Evolutionary conservation across 805 yeast species (phyloP), one percentile per base, ranked within the genome.

Genomic region (Starmerella stigmatis): DNA sequence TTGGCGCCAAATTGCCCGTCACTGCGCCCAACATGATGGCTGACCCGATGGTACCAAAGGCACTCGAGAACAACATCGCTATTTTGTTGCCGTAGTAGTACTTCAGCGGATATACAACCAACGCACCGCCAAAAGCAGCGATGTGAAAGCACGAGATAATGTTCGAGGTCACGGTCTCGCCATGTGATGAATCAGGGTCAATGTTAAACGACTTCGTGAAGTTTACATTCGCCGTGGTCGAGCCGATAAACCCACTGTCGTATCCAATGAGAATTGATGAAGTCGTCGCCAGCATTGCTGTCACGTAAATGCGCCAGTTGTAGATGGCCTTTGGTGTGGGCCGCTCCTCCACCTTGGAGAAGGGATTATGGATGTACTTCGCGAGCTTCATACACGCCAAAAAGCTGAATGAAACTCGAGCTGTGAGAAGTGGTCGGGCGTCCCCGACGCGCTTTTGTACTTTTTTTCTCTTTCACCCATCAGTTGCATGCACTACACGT

Each of bases 121-220:
- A 34, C 7, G 47, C 47, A 10, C 47, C 47, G n/a, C 47, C 47
- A 21, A 44, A 44, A 5, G 47, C 47, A n/a, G 31, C 47, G 19
- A 44, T 44, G 31, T 44, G 47, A 28, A 44, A 44, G 27, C 47
- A 44, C 5, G 47, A 38, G 23, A 44, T 44, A 29, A 44, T 26
- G 32, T 44, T 44, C 6, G 47, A 44, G 9, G 37, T 26, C 15
- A 44, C 35, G 16, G 47, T 44, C n/a, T 38, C 15, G 17, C 47
- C 47, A 13, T 26, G 27, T 12, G 17, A 19, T 16, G 38, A 11
- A 12, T 21, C 17, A 16, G 23, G 26, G 33, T 44, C 47, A 15
- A 44, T 38, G 34, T 39, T 17, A 16, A 44, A 44, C 8, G 10
- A 12, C 16, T 25, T 17, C n/a, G 25, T 11, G 29, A 44, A 44